A percentile compares a stretch with the other conserved stretches of the same genome.
These are phyloP conservation scores for Arachis stenosperma DNA, from an alignment of 306 rosid genomes.

Conservation along the genomic window DNA sequence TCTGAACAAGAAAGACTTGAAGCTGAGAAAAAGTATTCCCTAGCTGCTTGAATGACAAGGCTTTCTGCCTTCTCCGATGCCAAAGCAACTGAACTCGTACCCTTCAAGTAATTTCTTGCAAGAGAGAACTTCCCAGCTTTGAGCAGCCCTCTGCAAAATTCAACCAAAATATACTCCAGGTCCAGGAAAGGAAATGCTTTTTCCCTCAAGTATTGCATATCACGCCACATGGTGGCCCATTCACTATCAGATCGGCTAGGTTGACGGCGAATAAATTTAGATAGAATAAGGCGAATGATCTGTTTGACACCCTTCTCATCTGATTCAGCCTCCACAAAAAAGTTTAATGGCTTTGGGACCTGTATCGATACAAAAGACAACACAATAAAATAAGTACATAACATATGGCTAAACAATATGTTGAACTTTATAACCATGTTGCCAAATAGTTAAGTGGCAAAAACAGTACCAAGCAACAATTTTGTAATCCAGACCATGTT, in stretches of 20 bases:
- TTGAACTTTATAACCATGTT: conserved; percentile 29
- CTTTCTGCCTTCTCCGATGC: conserved; percentile 90
- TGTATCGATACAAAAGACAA: conserved; percentile 41
- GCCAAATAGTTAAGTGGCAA: conserved; percentile 4
- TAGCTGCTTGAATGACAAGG: conserved; percentile 98
- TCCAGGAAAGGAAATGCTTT: conserved; percentile 91
- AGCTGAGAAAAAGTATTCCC: conserved; percentile 96
- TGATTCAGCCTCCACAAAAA: conserved; percentile 68
- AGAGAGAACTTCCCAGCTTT: conserved; percentile 99
- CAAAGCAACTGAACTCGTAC: conserved; percentile 91
- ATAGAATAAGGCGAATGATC: conserved; percentile 93
- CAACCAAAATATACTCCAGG: conserved; percentile 82
- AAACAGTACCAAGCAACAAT: conserved; percentile 27
- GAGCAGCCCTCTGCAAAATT: conserved; percentile 92
- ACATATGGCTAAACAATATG: conserved; percentile 25
- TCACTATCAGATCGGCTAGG: conserved; percentile 89
- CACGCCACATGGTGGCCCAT: conserved; percentile 99
- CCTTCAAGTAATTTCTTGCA: conserved; percentile 91
- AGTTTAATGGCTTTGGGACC: conserved; percentile 95
- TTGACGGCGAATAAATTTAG: conserved; percentile 91
- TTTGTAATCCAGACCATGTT: conserved; percentile 24
- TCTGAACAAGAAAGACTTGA: conserved; percentile 91
- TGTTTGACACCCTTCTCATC: conserved; percentile 94
- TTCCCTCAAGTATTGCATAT: conserved; percentile 87
- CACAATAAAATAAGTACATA: conserved; percentile 20